These are phyloP conservation scores for Posidonia australis DNA, from an alignment of 106 monocot genomes.

Conservation along the genomic window DNA sequence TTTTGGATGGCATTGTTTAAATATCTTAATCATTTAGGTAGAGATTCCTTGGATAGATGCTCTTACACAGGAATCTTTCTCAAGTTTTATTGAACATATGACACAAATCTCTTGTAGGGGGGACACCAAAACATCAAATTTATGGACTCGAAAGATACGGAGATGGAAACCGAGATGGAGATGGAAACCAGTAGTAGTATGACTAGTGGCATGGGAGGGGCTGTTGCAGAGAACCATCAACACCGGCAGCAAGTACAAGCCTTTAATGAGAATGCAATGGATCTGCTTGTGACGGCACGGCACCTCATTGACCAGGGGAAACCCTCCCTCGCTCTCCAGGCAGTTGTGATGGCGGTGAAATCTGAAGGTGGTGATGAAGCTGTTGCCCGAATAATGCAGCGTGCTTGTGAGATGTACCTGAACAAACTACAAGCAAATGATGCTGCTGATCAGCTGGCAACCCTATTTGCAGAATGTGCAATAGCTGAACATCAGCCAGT, in stretches of 20 bases:
- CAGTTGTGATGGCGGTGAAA: constrained; percentile 60
- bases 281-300: constrained; percentile 4
- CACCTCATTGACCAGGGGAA: constrained; percentile 4
- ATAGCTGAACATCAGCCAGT: constrained; percentile 60
- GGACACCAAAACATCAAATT: background rate
- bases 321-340: constrained; percentile 7
- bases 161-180: constrained; percentile 2
- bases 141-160: constrained; percentile 1
- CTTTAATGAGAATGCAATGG: background rate
- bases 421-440: constrained; percentile 35
- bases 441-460: constrained; percentile 52
- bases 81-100: too few species aligned
- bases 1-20: too few species aligned
- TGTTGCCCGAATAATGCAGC: constrained; percentile 45
- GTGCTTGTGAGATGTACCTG: constrained; percentile 67
- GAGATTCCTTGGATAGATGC: too few species aligned
- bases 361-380: constrained; percentile 65
- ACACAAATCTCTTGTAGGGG: too few species aligned
- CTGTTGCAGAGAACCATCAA: background rate
- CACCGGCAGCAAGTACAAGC: background rate
- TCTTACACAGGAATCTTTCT: too few species aligned
- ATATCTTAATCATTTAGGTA: too few species aligned
- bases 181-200: background rate
- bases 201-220: background rate
- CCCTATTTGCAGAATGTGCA: constrained; percentile 84